These are phyloP conservation scores for Umbellularia californica DNA, from an alignment of 164 flowering plant species.

Conservation along the genomic window DNA sequence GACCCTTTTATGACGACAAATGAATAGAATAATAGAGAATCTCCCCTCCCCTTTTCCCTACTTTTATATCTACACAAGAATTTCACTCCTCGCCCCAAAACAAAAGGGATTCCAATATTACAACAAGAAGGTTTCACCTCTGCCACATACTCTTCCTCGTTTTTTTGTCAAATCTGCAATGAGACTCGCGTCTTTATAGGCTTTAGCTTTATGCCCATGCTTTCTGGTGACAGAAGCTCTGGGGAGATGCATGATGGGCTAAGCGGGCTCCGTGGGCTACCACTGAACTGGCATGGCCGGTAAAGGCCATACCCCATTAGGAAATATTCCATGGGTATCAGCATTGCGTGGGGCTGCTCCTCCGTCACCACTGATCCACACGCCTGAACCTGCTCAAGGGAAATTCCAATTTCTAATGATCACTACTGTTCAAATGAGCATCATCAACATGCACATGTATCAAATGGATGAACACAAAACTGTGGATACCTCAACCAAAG, in stretches of 20 bases:
- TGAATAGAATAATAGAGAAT: slow-evolving; percentile 38
- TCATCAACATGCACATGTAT: background rate
- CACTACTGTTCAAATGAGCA: background rate
- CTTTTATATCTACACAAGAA: slow-evolving; percentile 3
- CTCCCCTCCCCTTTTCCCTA: slow-evolving; percentile 2
- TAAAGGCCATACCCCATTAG: slow-evolving; percentile 88
- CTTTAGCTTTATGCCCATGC: slow-evolving; percentile 95
- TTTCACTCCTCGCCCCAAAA: background rate
- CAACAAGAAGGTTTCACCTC: background rate
- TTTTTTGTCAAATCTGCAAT: background rate
- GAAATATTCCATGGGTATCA: slow-evolving; percentile 91
- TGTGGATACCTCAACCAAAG: slow-evolving; percentile 77
- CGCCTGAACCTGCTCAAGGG: slow-evolving; percentile 63
- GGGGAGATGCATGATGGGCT: slow-evolving; percentile 89
- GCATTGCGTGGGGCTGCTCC: slow-evolving; percentile 97
- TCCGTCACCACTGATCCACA: slow-evolving; percentile 99
- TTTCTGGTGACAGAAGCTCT: slow-evolving; percentile 90
- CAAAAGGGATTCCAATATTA: too few species aligned
- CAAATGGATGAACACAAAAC: background rate
- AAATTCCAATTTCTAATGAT: background rate
- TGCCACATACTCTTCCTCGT: background rate
- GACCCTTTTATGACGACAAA: slow-evolving; percentile 37
- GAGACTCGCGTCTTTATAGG: slow-evolving; percentile 80
- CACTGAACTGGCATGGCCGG: slow-evolving; percentile 50
- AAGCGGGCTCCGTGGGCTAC: slow-evolving; percentile 87